phyloP scores from a whole-genome alignment of 1,284 basidiomycete genomes.

The Fomitopsis pinicola region DNA sequence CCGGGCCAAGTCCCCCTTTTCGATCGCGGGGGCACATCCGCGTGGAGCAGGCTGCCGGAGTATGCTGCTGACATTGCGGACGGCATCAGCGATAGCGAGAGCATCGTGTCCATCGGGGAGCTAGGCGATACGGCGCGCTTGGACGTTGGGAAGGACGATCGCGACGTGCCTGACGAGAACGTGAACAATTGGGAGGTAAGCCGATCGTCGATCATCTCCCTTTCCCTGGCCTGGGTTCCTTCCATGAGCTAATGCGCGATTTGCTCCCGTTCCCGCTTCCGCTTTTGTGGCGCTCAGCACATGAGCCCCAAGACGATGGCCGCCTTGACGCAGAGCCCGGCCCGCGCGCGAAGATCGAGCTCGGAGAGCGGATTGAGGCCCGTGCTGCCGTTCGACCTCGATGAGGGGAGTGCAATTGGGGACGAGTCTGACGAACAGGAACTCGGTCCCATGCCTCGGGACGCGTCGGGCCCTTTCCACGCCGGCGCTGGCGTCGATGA shows the following conservation, averaged over 20 bases:
- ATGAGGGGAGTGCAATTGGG: slow-evolving; percentile 64
- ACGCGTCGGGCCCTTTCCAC: slow-evolving; percentile 66
- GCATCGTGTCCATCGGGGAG: slow-evolving; percentile 84
- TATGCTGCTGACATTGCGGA: slow-evolving; percentile 71
- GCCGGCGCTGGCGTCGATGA: slow-evolving; percentile 80
- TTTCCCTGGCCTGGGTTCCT: neutral
- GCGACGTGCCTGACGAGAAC: slow-evolving; percentile 69
- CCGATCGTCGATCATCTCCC: neutral
- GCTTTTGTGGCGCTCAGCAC: slow-evolving; percentile 50
- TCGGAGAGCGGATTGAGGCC: slow-evolving; percentile 79
- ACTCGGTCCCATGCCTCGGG: slow-evolving; percentile 74
- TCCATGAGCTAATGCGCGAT: neutral
- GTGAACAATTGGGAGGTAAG: slow-evolving; percentile 92
- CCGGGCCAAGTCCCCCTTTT: slow-evolving; percentile 34
- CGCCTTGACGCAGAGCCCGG: slow-evolving; percentile 83
- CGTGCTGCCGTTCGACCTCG: slow-evolving; percentile 74
- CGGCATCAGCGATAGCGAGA: slow-evolving; percentile 86
- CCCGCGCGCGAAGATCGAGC: slow-evolving; percentile 71
- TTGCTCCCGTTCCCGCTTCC: neutral
- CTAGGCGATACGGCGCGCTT: slow-evolving; percentile 73
- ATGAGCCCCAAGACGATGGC: slow-evolving; percentile 94
- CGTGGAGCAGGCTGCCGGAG: slow-evolving; percentile 72
- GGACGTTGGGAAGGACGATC: slow-evolving; percentile 55
- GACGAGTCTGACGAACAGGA: slow-evolving; percentile 52
- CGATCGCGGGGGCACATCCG: slow-evolving; percentile 47